phyloP scores from a whole-genome alignment of 2,329 filamentous ascomycete species.

The Plenodomus lindquistii region DNA sequence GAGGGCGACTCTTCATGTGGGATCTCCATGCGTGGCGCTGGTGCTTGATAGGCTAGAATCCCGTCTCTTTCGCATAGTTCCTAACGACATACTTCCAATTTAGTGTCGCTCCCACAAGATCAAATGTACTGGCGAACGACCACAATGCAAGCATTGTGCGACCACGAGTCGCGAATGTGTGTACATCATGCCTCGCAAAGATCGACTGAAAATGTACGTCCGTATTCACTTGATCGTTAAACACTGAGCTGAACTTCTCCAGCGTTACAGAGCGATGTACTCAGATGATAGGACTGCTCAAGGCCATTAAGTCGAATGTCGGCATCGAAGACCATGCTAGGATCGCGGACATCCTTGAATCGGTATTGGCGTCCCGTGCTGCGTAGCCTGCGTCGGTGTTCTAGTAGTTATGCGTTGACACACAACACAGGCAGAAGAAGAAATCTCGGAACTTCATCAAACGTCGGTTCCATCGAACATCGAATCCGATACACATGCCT shows the following conservation, averaged over 20 bases:
- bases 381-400: background rate
- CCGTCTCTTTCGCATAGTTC: conserved; percentile 1
- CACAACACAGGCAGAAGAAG: conserved; percentile 28
- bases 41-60: conserved; percentile 2
- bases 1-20: background rate
- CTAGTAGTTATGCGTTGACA: conserved; percentile 8
- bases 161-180: conserved; percentile 39
- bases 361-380: conserved; percentile 11
- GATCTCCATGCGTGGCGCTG: background rate
- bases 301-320: conserved; percentile 15
- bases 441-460: conserved; percentile 24
- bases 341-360: conserved; percentile 29
- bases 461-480: conserved; percentile 15
- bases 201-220: conserved; percentile 43
- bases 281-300: conserved; percentile 32
- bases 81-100: conserved; percentile 13
- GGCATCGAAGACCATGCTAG: conserved; percentile 24
- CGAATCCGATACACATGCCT: conserved; percentile 23
- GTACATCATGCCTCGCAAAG: conserved; percentile 46
- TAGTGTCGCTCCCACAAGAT: conserved; percentile 47
- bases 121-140: conserved; percentile 46
- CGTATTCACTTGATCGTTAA: background rate
- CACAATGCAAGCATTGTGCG: conserved; percentile 44
- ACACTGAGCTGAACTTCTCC: conserved; percentile 12
- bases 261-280: conserved; percentile 36